These are phyloP conservation scores for Aquilaria sinensis DNA, from an alignment of 345 rosid genomes.

Conservation along the genomic window DNA sequence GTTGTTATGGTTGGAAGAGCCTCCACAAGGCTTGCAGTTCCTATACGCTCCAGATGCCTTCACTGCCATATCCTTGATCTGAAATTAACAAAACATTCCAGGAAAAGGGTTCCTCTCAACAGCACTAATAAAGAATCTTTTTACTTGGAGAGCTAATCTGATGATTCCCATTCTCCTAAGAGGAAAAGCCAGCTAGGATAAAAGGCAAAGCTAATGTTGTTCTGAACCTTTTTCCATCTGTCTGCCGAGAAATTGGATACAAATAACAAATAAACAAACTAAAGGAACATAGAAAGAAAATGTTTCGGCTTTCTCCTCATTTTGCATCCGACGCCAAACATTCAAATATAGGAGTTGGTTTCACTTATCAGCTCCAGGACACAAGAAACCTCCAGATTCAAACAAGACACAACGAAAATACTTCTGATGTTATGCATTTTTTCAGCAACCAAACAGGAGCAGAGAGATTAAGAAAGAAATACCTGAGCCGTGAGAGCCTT, in stretches of 20 bases:
- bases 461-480: background rate
- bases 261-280: background rate
- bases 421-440: conserved; percentile 13
- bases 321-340: background rate
- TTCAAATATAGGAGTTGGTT: background rate
- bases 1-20: conserved; percentile 51
- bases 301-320: too few species aligned
- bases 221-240: conserved; percentile 1
- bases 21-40: conserved; percentile 85
- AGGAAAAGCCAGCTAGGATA: background rate
- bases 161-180: background rate
- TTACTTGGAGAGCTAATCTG: background rate
- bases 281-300: too few species aligned
- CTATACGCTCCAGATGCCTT: conserved; percentile 92
- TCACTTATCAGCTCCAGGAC: conserved; percentile 1
- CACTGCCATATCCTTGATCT: conserved; percentile 94
- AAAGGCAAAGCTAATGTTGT: background rate
- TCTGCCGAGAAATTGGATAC: conserved; percentile 7
- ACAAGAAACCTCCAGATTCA: conserved; percentile 12
- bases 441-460: conserved; percentile 18
- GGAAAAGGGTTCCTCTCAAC: background rate
- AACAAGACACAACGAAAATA: conserved; percentile 8
- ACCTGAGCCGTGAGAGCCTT: conserved; percentile 83
- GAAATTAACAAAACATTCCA: conserved; percentile 10
- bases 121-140: conserved; percentile 5